These are phyloP conservation scores for Skeletonema grethae DNA, from an alignment of 108 stramenopile genomes.

Conservation along the genomic window DNA sequence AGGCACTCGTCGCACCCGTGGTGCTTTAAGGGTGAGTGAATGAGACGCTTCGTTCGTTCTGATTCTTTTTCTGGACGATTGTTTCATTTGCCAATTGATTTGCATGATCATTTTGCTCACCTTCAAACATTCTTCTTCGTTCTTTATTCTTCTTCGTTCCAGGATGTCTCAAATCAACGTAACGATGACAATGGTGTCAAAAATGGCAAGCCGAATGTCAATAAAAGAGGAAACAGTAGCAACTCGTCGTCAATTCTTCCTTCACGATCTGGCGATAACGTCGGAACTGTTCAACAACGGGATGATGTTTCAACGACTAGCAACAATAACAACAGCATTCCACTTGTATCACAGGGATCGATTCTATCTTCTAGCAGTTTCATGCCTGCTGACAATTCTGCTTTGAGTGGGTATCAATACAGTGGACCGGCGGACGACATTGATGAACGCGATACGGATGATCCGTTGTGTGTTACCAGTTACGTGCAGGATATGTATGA, in stretches of 20 bases:
- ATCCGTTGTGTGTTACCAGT: constrained; percentile 95
- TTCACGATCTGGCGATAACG: background rate
- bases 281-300: background rate
- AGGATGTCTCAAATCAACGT: constrained; percentile 48
- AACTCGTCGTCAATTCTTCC: constrained; percentile 7
- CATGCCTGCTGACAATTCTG: constrained; percentile 9
- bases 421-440: constrained; percentile 88
- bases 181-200: constrained; percentile 1
- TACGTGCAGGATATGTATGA: constrained; percentile 97
- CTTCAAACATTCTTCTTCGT: background rate
- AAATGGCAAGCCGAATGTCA: background rate
- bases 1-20: constrained; percentile 29
- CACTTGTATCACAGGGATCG: background rate
- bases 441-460: constrained; percentile 91
- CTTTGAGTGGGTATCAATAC: constrained; percentile 64
- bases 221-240: constrained; percentile 18
- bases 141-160: constrained; percentile 8
- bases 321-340: background rate
- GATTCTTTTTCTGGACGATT: background rate
- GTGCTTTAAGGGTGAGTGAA: constrained; percentile 46
- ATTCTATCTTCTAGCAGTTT: constrained; percentile 1
- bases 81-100: background rate
- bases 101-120: background rate
- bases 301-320: background rate
- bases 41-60: background rate